Base-by-base conservation (phyloP, 2,329 filamentous ascomycete species). In the Fusarium sp. region DNA sequence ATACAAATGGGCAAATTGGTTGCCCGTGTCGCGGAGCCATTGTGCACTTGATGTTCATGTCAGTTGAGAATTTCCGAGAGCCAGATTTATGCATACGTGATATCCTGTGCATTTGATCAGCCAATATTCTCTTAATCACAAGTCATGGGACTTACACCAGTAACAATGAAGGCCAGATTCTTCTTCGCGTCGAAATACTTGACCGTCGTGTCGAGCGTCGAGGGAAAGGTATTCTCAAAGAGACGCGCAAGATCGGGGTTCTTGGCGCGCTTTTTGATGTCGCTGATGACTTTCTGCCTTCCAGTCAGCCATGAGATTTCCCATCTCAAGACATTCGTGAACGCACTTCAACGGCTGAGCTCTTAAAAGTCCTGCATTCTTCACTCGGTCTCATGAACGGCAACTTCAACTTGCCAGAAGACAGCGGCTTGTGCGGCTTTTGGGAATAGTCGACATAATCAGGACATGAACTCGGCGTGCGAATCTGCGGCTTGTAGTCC, bases 351-450 rank as follows among this genome's bases (percentile, higher is more conserved):
- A 70, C 68, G 0, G 67, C 62, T 0, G 67, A 33, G 11, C 68
- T 70, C 13, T 70, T 71, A 20, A 70, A 70, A 1, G 68, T 70
- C 7, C 68, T 62, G 36, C 68, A 70, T 18, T 70, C 42, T 14
- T 70, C 62, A n/a, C 67, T 70, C 0, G 68, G 68, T 1, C 68
- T 71, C 67, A 70, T 70, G 0, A 29, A 71, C 0, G 68, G 68
- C 1, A 70, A 14, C 10, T 70, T 62, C 2, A 70, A 35, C 29
- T 70, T 62, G 2, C 68, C 68, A 0, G 55, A 54, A 0, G 68
- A 70, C 0, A 71, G 27, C 2, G 68, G 68, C 15, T 35, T 20
- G 0, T 70, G 68, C 2, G 38, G 46, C 8, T 62, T 44, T 18
- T 71, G 62, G 0, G 68, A 57, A 25, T 70, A 71, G 8, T 57